Conservation (phyloP, 2,329 filamentous ascomycete species). For the Xylogone sp. region DNA sequence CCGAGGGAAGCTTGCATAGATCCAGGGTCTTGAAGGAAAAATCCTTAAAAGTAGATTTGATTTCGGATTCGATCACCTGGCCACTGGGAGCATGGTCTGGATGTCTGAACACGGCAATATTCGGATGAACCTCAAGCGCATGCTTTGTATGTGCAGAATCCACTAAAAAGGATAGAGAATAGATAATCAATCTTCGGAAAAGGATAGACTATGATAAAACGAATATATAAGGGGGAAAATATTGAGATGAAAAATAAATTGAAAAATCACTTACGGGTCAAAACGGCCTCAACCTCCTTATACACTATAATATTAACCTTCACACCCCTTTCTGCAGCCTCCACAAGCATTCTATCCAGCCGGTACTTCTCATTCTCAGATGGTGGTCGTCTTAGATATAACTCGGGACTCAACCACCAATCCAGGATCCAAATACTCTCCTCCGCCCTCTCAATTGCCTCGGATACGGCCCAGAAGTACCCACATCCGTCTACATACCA, state of each 20-base stretch:
- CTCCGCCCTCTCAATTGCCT: conserved; percentile 71
- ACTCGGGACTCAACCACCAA: conserved; percentile 87
- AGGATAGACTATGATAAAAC: conserved; percentile 26
- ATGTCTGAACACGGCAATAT: conserved; percentile 86
- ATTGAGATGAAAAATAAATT: too few relatives aligned
- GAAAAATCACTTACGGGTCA: conserved; percentile 78
- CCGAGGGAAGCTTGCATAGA: conserved; percentile 63
- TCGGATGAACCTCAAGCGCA: conserved; percentile 73
- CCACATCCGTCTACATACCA: conserved; percentile 85
- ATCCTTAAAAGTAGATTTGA: conserved; percentile 57
- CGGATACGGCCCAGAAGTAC: conserved; percentile 82
- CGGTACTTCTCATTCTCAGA: conserved; percentile 79
- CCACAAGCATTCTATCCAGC: conserved; percentile 76
- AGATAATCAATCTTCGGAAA: conserved; percentile 1
- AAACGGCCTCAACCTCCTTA: conserved; percentile 80
- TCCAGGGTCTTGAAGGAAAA: conserved; percentile 49
- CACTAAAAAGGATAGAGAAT: conserved; percentile 39
- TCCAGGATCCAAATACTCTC: conserved; percentile 83
- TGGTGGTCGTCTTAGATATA: conserved; percentile 81
- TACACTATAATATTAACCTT: conserved; percentile 85
- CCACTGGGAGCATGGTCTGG: conserved; percentile 81
- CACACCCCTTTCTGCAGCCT: conserved; percentile 80
- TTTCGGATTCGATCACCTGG: conserved; percentile 62
- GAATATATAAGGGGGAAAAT: too few relatives aligned
- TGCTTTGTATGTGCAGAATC: conserved; percentile 75